Base-by-base conservation (phyloP, 306 rosid species). In the Potentilla sterilis region DNA sequence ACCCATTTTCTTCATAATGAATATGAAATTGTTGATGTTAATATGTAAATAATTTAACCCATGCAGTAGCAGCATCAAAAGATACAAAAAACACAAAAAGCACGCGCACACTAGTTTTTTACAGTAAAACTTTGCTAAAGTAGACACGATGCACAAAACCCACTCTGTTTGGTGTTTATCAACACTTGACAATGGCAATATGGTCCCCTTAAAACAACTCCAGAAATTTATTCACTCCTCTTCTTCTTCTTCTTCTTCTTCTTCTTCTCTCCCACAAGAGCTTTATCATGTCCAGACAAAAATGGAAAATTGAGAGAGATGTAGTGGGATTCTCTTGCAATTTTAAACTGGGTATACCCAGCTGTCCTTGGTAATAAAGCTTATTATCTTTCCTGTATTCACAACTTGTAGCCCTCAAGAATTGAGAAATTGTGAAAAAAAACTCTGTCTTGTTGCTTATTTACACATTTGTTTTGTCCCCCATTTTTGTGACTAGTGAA, bases 201-300 rank as follows among this genome's bases (percentile, higher is more conserved):
- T 81, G 81, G 78, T 76, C 84, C 81, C 78, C 74, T n/a, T 37
- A 11, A 46, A 12, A 6, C 28, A 24, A 28, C 46, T 70, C 80
- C 75, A 67, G 54, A 66, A 38, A 51, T 77, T 38, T n/a, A n/a
- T n/a, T 8, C 68, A 51, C 18, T 52, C 47, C 47, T n/a, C 57
- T 51, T 15, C 14, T 16, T 48, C 54, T 6, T 41, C 13, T 41
- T 7, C 55, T 22, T 52, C 64, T 6, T 41, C 13, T 41, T 7
- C 55, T 22, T 52, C 64, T 22, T 32, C 37, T 11, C 18, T 24
- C 68, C 12, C 68, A 46, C 62, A 66, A 2, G 24, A 75, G 35
- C 66, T 21, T 67, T 76, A 54, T 42, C 57, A 41, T 21, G 58
- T 66, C 75, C 57, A 69, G 54, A 76, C 67, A 76, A 67, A 40